Evolutionary conservation across 2,329 filamentous ascomycete genomes (phyloP), one percentile per base, ranked within the genome.

Genomic region (Ophiocordyceps australis): DNA sequence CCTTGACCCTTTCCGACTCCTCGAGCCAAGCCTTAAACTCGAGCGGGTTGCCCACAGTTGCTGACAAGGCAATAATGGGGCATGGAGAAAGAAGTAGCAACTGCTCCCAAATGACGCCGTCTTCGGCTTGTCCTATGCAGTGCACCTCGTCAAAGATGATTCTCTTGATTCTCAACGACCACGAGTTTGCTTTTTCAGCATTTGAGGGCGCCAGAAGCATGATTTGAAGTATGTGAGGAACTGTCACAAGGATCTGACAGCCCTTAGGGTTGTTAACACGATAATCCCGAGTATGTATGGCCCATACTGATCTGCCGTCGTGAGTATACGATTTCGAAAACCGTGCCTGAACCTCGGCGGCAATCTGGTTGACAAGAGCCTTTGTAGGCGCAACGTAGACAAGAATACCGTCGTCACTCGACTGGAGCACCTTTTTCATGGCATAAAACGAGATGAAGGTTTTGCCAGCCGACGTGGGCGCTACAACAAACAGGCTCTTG

Each of bases 101-200:
- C 40, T 85, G 77, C 38, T 86, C 77, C 77, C 76, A 86, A 3
- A 83, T 57, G 2, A 82, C 52, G 27, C 77, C 77, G 35, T 85
- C 77, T 7, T 82, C 73, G 0, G 71, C 64, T 41, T 83, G 71
- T 0, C 78, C 75, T 31, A 86, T 85, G 18, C 68, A 81, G 42
- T 86, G 78, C 3, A 85, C 71, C 49, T 86, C 78, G 39, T 86
- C 78, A 30, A 85, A 85, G 26, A 85, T 81, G 40, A 85, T 82
- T 25, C 75, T 62, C 37, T 69, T 77, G 10, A 85, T 62, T 27
- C 73, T 55, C 4, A 59, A 57, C 0, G 75, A 64, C 77, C 77
- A 86, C 1, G 57, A 46, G 16, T 38, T 50, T 2, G 35, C 25
- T 3, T 55, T 52, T 7, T 60, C 64, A 4, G 75, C 72, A 35